Evolutionary conservation across 1,284 basidiomycete species (phyloP), one percentile per base, ranked within the genome.

Genomic region (Kwoniella shivajii): DNA sequence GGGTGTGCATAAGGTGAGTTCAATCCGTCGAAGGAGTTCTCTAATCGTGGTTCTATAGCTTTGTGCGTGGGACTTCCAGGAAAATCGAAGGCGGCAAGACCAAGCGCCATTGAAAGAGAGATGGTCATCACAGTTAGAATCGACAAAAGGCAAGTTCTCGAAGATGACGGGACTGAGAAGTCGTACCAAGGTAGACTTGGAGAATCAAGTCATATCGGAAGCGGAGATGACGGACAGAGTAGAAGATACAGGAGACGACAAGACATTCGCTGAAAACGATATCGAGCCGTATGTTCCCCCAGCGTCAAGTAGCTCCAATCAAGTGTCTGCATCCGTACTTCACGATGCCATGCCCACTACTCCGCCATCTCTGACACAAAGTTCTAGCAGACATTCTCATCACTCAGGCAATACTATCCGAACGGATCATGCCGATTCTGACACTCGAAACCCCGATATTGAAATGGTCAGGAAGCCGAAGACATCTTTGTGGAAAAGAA

Each of bases 31-130:
- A 26, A 20, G 27, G 11, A 43, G 11, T 18, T 43, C 11, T 43
- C 44, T 30, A 26, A 34, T 31, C 36, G 46, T 6, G 59, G 38
- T 36, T 30, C 16, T 9, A 13, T 47, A 72, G 68, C 48, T 73
- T 1, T 76, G 68, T 50, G 78, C 67, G 2, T 74, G 71, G 60
- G 72, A 73, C 49, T 76, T 74, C 59, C 62, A 57, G 16, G 70
- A 64, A 22, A 61, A 62, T n/a, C 56, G 61, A 10, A 20, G 45
- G 5, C 50, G 41, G 16, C 60, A 53, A 5, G 57, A 50, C 7
- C 57, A 44, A 6, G 42, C 57, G 4, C 66, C 72, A 1, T 56
- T 67, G 27, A 57, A 57, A 24, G 45, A 67, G 38, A 61, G 68
- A 9, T 75, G 69, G 72, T 47, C 36, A 4, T 13, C 31, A 4